Percentiles rank a stretch among this genome's conserved stretches.
These are phyloP conservation scores for Ophiocordyceps sinensis DNA, from an alignment of 2,329 filamentous ascomycete genomes.

Conservation along the genomic window DNA sequence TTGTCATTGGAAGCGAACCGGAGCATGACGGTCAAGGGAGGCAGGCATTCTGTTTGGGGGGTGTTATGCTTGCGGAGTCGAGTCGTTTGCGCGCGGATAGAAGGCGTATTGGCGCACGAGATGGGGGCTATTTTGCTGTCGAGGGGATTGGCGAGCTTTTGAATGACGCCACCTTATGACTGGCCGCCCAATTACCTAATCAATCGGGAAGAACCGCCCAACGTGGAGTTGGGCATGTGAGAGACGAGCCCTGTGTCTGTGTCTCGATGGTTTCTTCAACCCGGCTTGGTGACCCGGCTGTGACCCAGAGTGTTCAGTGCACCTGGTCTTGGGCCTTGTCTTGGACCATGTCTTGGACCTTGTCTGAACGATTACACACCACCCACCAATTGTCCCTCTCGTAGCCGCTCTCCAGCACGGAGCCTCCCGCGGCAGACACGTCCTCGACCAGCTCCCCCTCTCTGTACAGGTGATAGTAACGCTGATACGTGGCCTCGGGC, in stretches of 20 bases:
- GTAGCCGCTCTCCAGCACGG: constrained; percentile 68
- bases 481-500: constrained; percentile 52
- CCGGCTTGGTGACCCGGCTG: too few relatives aligned
- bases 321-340: too few relatives aligned
- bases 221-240: too few relatives aligned
- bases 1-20: not conserved
- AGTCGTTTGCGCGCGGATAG: not conserved
- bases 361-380: constrained; percentile 29
- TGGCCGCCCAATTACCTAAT: too few relatives aligned
- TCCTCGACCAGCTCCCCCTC: constrained; percentile 78
- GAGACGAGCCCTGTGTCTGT: too few relatives aligned
- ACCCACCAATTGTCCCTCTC: constrained; percentile 99
- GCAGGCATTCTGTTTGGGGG: not conserved
- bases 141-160: too few relatives aligned
- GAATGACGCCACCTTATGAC: too few relatives aligned
- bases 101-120: constrained; percentile 1
- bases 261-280: too few relatives aligned
- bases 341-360: too few relatives aligned
- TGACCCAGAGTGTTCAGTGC: too few relatives aligned
- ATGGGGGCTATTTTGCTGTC: not conserved
- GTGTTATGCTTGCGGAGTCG: not conserved
- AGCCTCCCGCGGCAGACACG: constrained; percentile 58
- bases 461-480: constrained; percentile 89
- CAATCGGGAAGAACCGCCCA: too few relatives aligned
- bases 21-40: not conserved